These are phyloP conservation scores for Mucor lusitanicus DNA, from an alignment of 371 early-diverging fungal genomes.

Conservation along the genomic window DNA sequence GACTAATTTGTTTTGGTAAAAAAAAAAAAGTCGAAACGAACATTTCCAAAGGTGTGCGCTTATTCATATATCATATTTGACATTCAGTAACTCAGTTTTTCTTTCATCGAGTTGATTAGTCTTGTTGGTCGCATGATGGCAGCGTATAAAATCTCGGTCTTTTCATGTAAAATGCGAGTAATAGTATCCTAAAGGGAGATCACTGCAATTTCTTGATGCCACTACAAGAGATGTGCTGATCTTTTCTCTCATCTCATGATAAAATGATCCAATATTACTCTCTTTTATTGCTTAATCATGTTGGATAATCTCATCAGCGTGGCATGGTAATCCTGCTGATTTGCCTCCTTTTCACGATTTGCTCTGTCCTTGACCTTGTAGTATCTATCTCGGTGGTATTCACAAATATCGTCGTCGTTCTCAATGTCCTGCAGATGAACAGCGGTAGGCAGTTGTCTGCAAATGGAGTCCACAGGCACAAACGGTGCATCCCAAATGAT, in stretches of 20 bases:
- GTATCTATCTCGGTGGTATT: conserved; percentile 15
- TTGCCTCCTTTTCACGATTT: background rate
- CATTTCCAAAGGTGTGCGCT: background rate
- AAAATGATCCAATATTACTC: background rate
- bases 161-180: too few species aligned
- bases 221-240: too few species aligned
- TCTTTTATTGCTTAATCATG: conserved; percentile 6
- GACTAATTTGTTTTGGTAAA: background rate
- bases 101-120: too few species aligned
- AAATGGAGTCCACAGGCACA: conserved; percentile 7
- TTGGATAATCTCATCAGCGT: conserved; percentile 13
- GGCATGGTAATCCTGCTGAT: conserved; percentile 4
- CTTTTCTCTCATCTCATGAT: background rate
- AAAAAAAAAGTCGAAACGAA: background rate
- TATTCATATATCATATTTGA: background rate
- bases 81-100: too few species aligned
- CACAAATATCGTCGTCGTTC: conserved; percentile 7
- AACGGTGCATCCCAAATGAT: conserved; percentile 19
- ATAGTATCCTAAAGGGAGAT: too few species aligned
- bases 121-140: too few species aligned
- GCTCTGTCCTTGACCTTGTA: background rate
- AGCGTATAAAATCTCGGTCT: too few species aligned
- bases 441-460: conserved; percentile 16
- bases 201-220: too few species aligned
- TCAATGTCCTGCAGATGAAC: conserved; percentile 1